Evolutionary conservation across 2,329 filamentous ascomycete genomes (phyloP).

Genomic region (Dactylellina drechsleri): DNA sequence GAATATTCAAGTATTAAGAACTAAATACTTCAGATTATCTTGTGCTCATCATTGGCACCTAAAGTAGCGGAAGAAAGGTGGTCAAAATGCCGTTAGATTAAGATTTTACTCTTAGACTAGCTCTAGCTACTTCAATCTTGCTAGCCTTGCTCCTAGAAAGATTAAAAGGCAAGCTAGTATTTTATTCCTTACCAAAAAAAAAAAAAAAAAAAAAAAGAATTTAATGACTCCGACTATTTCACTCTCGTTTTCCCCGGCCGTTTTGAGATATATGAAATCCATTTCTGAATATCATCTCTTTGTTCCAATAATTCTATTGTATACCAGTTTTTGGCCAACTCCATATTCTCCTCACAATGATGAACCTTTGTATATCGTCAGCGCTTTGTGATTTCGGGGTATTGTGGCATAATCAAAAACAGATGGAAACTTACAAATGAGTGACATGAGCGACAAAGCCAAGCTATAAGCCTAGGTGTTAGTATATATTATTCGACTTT

Average conservation of each 20-base stretch:
- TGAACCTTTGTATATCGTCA: slow-evolving; percentile 71
- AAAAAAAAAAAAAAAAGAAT: slow-evolving; percentile 6
- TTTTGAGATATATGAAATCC: slow-evolving; percentile 68
- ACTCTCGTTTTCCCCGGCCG: slow-evolving; percentile 49
- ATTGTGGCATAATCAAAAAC: background rate
- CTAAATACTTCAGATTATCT: too few relatives aligned
- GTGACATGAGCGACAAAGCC: slow-evolving; percentile 69
- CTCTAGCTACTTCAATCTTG: too few relatives aligned
- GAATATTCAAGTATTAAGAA: too few relatives aligned
- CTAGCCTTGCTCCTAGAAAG: too few relatives aligned
- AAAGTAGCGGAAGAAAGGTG: too few relatives aligned
- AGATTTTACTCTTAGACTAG: too few relatives aligned
- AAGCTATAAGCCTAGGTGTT: slow-evolving; percentile 15
- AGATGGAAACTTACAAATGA: slow-evolving; percentile 60
- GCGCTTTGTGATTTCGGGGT: background rate
- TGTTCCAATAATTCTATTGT: slow-evolving; percentile 76
- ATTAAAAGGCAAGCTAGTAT: too few relatives aligned
- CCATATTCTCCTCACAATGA: slow-evolving; percentile 78
- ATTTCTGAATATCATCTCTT: slow-evolving; percentile 76
- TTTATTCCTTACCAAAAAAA: too few relatives aligned
- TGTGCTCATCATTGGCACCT: too few relatives aligned
- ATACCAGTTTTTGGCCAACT: slow-evolving; percentile 76
- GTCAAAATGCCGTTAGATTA: too few relatives aligned
- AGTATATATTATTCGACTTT: background rate
- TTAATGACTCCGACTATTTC: slow-evolving; percentile 10